These are phyloP conservation scores for Salix brachista DNA, from an alignment of 345 rosid genomes.

Conservation along the genomic window DNA sequence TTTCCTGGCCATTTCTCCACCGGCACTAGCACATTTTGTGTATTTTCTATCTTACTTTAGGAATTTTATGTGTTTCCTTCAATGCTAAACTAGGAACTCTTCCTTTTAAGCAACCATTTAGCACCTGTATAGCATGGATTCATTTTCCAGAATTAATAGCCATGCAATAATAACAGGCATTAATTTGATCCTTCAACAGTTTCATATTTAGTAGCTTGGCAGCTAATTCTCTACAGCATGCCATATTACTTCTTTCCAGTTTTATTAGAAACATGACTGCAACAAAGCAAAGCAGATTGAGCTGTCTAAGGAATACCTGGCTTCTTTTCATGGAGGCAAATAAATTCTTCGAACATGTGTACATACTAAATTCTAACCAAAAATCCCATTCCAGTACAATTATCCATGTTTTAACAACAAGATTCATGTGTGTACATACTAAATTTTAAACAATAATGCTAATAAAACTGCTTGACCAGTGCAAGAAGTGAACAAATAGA, in stretches of 20 bases:
- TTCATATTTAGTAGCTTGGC: not conserved
- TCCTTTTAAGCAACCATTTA: not conserved
- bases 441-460: not conserved
- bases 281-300: not conserved
- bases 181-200: not conserved
- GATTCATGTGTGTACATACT: not conserved
- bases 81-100: not conserved
- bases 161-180: not conserved
- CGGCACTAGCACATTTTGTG: not conserved
- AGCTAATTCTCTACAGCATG: not conserved
- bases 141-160: not conserved
- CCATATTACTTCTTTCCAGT: not conserved
- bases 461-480: not conserved
- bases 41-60: not conserved
- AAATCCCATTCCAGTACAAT: not conserved
- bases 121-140: not conserved
- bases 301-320: not conserved
- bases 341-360: not conserved
- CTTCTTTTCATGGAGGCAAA: not conserved
- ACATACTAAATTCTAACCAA: too few relatives aligned
- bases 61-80: not conserved
- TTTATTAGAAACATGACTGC: not conserved
- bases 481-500: not conserved
- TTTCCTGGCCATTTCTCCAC: not conserved
- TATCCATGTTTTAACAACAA: not conserved